phyloP scores from a whole-genome alignment of 306 rosid species.

The Cucumis melo region DNA sequence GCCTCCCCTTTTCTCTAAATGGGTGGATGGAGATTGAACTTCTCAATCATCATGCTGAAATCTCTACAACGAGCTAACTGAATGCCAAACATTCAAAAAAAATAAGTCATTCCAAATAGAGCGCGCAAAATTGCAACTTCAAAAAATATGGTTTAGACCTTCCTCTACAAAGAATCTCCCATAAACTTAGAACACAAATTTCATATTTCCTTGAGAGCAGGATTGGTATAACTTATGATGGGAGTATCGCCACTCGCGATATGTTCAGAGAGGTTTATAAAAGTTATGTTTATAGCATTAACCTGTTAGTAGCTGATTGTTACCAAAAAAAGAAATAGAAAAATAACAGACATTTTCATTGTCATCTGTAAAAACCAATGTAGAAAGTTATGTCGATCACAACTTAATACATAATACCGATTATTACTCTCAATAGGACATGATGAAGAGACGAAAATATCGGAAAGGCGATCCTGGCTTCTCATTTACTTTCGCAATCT shows the following conservation, averaged over 20 bases:
- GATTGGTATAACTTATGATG: not conserved
- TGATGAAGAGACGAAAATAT: constrained; percentile 46
- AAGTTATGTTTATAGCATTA: not conserved
- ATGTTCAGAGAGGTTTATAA: not conserved
- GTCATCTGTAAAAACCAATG: not conserved
- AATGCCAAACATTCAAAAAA: not conserved
- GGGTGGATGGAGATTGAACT: not conserved
- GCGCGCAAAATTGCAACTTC: not conserved
- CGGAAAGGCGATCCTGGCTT: constrained; percentile 57
- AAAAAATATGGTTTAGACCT: too few species aligned
- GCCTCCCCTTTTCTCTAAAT: not conserved
- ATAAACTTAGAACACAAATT: not conserved
- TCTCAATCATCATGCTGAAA: too few species aligned
- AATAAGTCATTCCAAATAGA: not conserved
- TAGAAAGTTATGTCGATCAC: not conserved
- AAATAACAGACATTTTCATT: not conserved
- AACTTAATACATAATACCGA: not conserved
- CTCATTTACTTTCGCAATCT: constrained; percentile 53
- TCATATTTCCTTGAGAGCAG: not conserved
- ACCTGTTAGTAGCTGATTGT: not conserved
- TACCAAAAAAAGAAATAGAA: not conserved
- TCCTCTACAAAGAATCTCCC: not conserved
- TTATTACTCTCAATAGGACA: constrained; percentile 19
- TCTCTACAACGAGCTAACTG: not conserved
- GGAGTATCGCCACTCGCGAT: not conserved